Evolutionary conservation across 345 rosid species (phyloP).

Genomic region (Moricandia arvensis): DNA sequence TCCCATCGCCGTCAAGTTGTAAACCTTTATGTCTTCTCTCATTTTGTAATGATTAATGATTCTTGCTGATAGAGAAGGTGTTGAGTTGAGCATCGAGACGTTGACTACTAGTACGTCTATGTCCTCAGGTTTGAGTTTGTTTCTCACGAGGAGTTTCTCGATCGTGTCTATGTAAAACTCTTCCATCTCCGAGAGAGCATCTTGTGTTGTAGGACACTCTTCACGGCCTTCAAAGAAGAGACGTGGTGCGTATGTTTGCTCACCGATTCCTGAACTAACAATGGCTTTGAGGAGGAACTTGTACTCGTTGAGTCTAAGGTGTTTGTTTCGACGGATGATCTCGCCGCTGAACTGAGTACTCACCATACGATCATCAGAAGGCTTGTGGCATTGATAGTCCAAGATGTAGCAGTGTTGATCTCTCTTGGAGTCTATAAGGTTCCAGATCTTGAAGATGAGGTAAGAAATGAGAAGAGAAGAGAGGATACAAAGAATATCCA

Average conservation of each 20-base stretch:
- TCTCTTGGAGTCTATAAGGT: slow-evolving; percentile 35
- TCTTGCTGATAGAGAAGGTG: slow-evolving; percentile 62
- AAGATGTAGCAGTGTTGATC: slow-evolving; percentile 58
- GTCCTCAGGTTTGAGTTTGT: slow-evolving; percentile 49
- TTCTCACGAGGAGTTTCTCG: slow-evolving; percentile 45
- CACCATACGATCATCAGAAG: slow-evolving; percentile 51
- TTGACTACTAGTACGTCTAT: slow-evolving; percentile 66
- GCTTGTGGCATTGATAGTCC: slow-evolving; percentile 65
- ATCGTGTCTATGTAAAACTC: slow-evolving; percentile 52
- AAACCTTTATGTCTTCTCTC: slow-evolving; percentile 58
- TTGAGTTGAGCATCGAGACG: slow-evolving; percentile 51
- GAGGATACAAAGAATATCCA: slow-evolving; percentile 41
- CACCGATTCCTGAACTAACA: slow-evolving; percentile 70
- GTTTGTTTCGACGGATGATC: slow-evolving; percentile 49
- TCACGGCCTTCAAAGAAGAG: slow-evolving; percentile 50
- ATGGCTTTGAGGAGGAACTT: slow-evolving; percentile 58
- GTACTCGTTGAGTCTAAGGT: slow-evolving; percentile 54
- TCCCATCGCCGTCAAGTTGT: slow-evolving; percentile 75
- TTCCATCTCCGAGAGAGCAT: slow-evolving; percentile 50
- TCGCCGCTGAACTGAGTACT: slow-evolving; percentile 45
- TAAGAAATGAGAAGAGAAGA: slow-evolving; percentile 34
- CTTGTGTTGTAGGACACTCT: slow-evolving; percentile 42
- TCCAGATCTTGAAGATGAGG: slow-evolving; percentile 35
- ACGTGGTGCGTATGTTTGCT: slow-evolving; percentile 60
- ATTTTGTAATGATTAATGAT: slow-evolving; percentile 65